Conservation (phyloP, 208 protist genomes). For the Wallacemonas rigidus region DNA sequence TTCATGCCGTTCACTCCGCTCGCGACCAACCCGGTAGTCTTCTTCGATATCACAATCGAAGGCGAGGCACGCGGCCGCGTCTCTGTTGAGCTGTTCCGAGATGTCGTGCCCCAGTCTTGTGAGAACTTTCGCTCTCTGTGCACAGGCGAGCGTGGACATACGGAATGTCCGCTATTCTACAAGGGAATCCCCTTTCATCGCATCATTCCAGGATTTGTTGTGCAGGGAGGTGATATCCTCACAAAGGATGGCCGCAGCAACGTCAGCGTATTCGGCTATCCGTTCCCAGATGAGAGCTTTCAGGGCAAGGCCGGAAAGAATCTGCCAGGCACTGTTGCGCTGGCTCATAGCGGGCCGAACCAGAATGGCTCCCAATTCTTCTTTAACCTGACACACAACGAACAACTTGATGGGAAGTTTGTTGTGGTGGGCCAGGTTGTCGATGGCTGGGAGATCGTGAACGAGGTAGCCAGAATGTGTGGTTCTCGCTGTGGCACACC, state of each 20-base stretch:
- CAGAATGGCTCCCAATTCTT: slow-evolving; percentile 94
- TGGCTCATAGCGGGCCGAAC: slow-evolving; percentile 87
- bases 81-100: slow-evolving; percentile 92
- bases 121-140: slow-evolving; percentile 96
- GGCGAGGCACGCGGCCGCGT: slow-evolving; percentile 78
- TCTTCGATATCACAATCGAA: slow-evolving; percentile 85
- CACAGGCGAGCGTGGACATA: slow-evolving; percentile 87
- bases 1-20: slow-evolving; percentile 70
- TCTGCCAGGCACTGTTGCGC: slow-evolving; percentile 79
- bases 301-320: slow-evolving; percentile 90
- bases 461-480: slow-evolving; percentile 50
- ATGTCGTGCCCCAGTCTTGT: slow-evolving; percentile 90
- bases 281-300: slow-evolving; percentile 95
- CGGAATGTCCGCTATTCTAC: slow-evolving; percentile 83
- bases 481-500: slow-evolving; percentile 86
- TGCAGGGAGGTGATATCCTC: slow-evolving; percentile 96
- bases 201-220: slow-evolving; percentile 94
- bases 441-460: slow-evolving; percentile 83
- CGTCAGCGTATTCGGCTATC: slow-evolving; percentile 93
- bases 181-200: slow-evolving; percentile 95
- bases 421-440: slow-evolving; percentile 91
- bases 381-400: slow-evolving; percentile 81
- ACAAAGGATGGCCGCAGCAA: slow-evolving; percentile 92
- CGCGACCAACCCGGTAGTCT: slow-evolving; percentile 78
- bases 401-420: slow-evolving; percentile 91